Percentiles rank a stretch among this genome's conserved stretches.
These are phyloP conservation scores for Lentinula lateritia DNA, from an alignment of 768 basidiomycete genomes.

Conservation along the genomic window DNA sequence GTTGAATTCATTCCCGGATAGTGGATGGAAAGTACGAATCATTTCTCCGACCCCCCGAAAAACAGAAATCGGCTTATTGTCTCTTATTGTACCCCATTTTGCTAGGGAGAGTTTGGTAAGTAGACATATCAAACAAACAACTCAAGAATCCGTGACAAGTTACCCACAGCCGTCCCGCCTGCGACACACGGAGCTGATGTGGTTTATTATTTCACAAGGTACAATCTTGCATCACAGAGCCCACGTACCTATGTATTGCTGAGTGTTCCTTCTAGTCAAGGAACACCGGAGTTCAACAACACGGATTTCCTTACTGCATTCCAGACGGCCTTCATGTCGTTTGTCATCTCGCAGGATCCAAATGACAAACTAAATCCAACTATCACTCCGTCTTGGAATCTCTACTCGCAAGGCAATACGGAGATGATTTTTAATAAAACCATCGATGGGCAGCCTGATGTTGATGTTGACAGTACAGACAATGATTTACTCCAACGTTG, in stretches of 20 bases:
- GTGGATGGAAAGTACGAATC: slow-evolving; percentile 24
- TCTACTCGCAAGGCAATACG: slow-evolving; percentile 4
- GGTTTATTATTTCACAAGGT: slow-evolving; percentile 14
- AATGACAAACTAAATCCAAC: slow-evolving; percentile 12
- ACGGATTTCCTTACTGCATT: slow-evolving; percentile 16
- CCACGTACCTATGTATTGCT: neutral
- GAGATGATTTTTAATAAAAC: slow-evolving; percentile 27
- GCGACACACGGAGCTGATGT: slow-evolving; percentile 13
- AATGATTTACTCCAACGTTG: slow-evolving; percentile 15
- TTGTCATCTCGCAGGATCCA: slow-evolving; percentile 15
- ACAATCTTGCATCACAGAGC: neutral
- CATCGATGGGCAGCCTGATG: slow-evolving; percentile 4
- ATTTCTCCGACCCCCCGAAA: neutral
- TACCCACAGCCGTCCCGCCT: slow-evolving; percentile 13
- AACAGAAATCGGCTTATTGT: neutral
- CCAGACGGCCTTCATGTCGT: slow-evolving; percentile 15
- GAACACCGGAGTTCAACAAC: slow-evolving; percentile 12
- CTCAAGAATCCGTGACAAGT: neutral
- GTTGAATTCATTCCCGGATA: slow-evolving; percentile 22
- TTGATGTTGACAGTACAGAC: slow-evolving; percentile 14
- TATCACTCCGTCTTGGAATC: slow-evolving; percentile 15
- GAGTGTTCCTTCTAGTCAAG: neutral
- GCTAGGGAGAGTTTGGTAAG: slow-evolving; percentile 19
- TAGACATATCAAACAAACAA: neutral
- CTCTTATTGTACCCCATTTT: neutral